A percentile compares a stretch with the other conserved stretches of the same genome.
phyloP scores from a whole-genome alignment of 305 asterid species.

The Fraxinus platypoda region DNA sequence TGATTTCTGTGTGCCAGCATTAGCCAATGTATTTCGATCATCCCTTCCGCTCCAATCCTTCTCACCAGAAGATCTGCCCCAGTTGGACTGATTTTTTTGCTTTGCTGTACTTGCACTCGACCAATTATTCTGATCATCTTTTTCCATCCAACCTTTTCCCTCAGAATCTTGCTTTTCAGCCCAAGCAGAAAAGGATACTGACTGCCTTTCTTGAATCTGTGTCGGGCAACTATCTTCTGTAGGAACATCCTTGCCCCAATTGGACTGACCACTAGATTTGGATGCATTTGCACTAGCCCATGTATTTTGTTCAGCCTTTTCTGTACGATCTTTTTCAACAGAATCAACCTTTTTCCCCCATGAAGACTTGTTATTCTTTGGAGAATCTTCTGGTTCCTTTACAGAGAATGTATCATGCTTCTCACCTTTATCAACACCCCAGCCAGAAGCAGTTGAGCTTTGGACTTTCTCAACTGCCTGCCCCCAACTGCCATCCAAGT shows the following conservation, averaged over 20 bases:
- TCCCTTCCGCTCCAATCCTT: conserved; percentile 20
- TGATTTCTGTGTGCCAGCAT: conserved; percentile 6
- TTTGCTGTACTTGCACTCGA: conserved; percentile 21
- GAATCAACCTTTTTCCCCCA: conserved; percentile 27
- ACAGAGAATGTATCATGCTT: not conserved
- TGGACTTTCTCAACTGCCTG: conserved; percentile 7
- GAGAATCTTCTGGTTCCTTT: conserved; percentile 1
- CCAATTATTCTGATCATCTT: conserved; percentile 34
- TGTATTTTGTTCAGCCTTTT: conserved; percentile 5
- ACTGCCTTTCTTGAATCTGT: not conserved
- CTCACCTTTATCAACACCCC: conserved; percentile 14
- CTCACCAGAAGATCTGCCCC: conserved; percentile 25
- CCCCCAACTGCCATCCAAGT: not conserved
- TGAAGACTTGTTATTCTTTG: conserved; percentile 34
- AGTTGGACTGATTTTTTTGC: conserved; percentile 24
- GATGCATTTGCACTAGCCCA: conserved; percentile 8
- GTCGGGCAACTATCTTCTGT: not conserved
- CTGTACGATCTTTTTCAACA: conserved; percentile 8
- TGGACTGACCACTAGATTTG: conserved; percentile 4
- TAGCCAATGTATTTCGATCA: not conserved
- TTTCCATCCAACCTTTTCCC: conserved; percentile 35
- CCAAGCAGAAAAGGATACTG: conserved; percentile 36
- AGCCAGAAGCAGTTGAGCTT: conserved; percentile 16
- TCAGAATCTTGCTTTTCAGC: conserved; percentile 35
- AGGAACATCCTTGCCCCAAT: conserved; percentile 5